These are phyloP conservation scores for Triticum urartu DNA, from an alignment of 176 grass and related monocot genomes.

Conservation along the genomic window DNA sequence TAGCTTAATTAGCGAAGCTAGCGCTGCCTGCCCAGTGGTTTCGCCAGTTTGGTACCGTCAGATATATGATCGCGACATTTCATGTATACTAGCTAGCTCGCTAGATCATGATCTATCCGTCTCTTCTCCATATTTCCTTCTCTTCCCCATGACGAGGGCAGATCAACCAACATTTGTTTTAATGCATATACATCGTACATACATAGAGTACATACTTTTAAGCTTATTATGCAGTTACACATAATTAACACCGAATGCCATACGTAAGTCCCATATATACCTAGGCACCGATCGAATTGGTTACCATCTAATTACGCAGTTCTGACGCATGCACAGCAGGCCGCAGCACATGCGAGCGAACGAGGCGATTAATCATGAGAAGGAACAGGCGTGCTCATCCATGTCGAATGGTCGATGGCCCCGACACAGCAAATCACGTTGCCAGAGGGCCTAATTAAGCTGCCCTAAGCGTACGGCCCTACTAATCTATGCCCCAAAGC, in stretches of 20 bases:
- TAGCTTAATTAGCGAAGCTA: not conserved
- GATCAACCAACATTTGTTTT: not conserved
- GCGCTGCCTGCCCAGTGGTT: not conserved
- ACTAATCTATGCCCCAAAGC: slow-evolving; percentile 26
- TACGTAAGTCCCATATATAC: not conserved
- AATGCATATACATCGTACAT: not conserved
- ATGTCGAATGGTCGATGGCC: slow-evolving; percentile 16
- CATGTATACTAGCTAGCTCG: not conserved
- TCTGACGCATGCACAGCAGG: not conserved
- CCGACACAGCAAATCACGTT: slow-evolving; percentile 35
- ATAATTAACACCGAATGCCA: not conserved
- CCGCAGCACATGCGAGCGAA: not conserved
- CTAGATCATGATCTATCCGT: not conserved
- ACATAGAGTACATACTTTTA: not conserved
- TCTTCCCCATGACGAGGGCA: not conserved
- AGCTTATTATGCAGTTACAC: not conserved
- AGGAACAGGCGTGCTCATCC: slow-evolving; percentile 5
- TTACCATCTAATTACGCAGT: no score
- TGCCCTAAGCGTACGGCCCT: slow-evolving; percentile 22
- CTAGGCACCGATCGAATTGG: not conserved
- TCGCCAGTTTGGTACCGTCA: not conserved
- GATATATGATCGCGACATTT: not conserved
- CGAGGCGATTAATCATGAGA: not conserved
- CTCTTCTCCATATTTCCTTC: not conserved
- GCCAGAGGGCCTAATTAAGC: slow-evolving; percentile 15